Evolutionary conservation across 257 asterid species (phyloP).

Genomic region (Rubia yunnanensis): DNA sequence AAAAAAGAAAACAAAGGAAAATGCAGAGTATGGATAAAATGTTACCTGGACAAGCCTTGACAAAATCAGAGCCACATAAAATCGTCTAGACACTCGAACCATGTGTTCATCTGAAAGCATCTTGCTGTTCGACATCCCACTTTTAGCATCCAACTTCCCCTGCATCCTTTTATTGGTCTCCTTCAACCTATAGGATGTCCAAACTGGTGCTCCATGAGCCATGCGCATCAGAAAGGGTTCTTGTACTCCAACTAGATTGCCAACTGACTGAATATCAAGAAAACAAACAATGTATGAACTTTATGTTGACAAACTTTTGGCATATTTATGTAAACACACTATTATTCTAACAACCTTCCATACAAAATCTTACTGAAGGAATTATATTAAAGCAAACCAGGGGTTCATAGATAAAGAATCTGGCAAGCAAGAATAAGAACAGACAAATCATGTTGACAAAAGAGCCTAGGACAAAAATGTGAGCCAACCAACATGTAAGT

Average conservation of each 20-base stretch:
- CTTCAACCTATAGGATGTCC: constrained; percentile 40
- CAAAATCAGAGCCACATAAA: constrained; percentile 86
- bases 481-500: background rate
- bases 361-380: background rate
- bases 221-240: constrained; percentile 95
- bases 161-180: constrained; percentile 41
- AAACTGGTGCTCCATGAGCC: constrained; percentile 95
- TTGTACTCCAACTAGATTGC: constrained; percentile 88
- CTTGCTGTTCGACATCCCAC: constrained; percentile 32
- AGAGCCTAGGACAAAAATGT: background rate
- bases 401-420: background rate
- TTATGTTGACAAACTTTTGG: background rate
- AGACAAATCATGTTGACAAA: background rate
- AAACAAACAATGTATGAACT: constrained; percentile 11
- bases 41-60: constrained; percentile 91
- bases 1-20: background rate
- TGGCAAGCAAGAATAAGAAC: background rate
- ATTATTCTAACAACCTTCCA: background rate
- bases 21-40: background rate
- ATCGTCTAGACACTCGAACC: constrained; percentile 83
- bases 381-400: background rate
- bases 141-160: constrained; percentile 33
- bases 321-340: background rate
- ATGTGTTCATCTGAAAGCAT: constrained; percentile 65
- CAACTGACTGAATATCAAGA: constrained; percentile 74